A percentile compares a stretch with the other conserved stretches of the same genome.
Evolutionary conservation across 225 moss, liverwort and hornwort species (phyloP).

Genomic region (Ulota crispa): DNA sequence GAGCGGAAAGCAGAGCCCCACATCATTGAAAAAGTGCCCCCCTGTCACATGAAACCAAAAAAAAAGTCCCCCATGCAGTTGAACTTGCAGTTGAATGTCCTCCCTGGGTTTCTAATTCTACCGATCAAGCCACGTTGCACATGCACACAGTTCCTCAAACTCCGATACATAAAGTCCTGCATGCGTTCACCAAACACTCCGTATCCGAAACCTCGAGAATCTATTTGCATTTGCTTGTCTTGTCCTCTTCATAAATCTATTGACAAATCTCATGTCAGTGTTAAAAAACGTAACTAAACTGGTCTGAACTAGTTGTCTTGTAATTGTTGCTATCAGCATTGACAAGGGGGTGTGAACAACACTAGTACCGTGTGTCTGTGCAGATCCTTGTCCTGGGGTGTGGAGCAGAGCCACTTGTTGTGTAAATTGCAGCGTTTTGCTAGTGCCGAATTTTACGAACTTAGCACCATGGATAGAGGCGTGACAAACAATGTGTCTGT

Average conservation of each 20-base stretch:
- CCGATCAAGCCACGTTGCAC: neutral
- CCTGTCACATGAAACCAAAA: neutral
- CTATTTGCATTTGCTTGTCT: no score
- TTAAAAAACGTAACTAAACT: no score
- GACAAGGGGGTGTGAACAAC: constrained; percentile 32
- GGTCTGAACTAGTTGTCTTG: neutral
- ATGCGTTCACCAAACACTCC: fast-evolving
- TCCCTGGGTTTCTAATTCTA: neutral
- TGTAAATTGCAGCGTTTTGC: neutral
- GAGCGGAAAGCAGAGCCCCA: constrained; percentile 34
- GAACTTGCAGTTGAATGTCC: neutral
- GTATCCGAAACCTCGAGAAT: neutral
- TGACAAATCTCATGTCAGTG: neutral
- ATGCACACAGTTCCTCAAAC: neutral
- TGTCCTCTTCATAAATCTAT: neutral
- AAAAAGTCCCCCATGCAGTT: neutral
- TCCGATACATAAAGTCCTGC: neutral
- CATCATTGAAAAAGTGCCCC: constrained; percentile 17
- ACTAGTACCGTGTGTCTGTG: constrained; percentile 17
- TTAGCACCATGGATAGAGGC: constrained; percentile 18
- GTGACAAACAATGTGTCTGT: constrained; percentile 28
- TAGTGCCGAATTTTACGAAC: neutral
- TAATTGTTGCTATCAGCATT: neutral
- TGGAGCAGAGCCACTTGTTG: neutral
- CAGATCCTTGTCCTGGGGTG: constrained; percentile 19